Evolutionary conservation across 768 basidiomycete genomes (phyloP), one percentile per base, ranked within the genome.

Genomic region (Lactifluus pinguis): DNA sequence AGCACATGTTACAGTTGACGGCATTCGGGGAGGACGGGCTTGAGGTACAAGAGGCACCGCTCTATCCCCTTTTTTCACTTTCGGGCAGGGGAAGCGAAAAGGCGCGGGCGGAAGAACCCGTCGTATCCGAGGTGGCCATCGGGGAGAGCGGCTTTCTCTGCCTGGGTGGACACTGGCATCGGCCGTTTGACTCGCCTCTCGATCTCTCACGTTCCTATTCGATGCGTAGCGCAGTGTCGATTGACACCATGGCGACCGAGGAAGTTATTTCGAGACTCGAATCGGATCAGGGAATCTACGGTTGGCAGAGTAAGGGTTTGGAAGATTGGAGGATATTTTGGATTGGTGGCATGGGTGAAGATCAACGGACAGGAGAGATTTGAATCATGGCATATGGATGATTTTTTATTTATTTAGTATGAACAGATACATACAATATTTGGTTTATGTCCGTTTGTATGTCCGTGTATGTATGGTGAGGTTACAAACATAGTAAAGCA

Each of bases 271-370:
- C 73, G 30, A 70, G 73, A 66, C 68, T 83, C 69, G 77, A 76
- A 67, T 73, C 72, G 21, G 82, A 84, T 59, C 77, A 85, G 59
- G 90, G 90, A 6, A 72, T 87, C 6, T 93, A 92, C 69, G 89
- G 81, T 0, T 92, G 90, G 89, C 78, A 83, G 72, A 74, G 82
- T 66, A 89, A 85, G 68, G 89, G 85, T 15, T 63, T 76, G 4
- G 81, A 83, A 56, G 90, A 93, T 68, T 93, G 84, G 80, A 76
- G 90, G 21, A 80, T 92, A 13, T 84, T 92, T 68, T 93, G 90
- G 90, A 73, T 91, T 10, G 90, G 90, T 0, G 87, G 87, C 21
- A 21, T 74, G 74, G 65, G 72, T 69, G 41, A 73, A 57, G 56
- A 72, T 68, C 15, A 63, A 70, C 34, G 69, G 65, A 64, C 71